Conservation (phyloP, 1,139 yeast genomes). For the Lodderomyces oxycetoniae region DNA sequence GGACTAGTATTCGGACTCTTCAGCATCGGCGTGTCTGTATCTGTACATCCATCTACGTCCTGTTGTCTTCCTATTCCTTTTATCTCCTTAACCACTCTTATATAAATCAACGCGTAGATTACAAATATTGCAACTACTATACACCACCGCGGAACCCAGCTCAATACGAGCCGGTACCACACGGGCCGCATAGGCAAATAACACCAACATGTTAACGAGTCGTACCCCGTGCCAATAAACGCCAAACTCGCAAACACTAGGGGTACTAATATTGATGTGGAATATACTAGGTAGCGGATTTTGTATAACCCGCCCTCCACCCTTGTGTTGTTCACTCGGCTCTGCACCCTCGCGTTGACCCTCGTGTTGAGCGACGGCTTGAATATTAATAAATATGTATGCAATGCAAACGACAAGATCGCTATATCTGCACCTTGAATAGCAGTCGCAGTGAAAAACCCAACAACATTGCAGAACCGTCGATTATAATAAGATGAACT, state of each 20-base stretch:
- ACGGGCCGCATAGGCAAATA: slow-evolving; percentile 68
- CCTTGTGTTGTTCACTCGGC: slow-evolving; percentile 30
- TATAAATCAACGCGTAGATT: slow-evolving; percentile 68
- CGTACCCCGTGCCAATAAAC: slow-evolving; percentile 57
- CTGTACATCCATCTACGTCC: too few relatives aligned
- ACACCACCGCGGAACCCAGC: slow-evolving; percentile 80
- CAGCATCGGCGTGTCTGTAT: too few relatives aligned
- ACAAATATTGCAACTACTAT: slow-evolving; percentile 59
- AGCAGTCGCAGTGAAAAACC: slow-evolving; percentile 78
- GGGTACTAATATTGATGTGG: slow-evolving; percentile 57
- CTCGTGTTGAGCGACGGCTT: slow-evolving; percentile 47
- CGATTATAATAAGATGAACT: slow-evolving; percentile 48
- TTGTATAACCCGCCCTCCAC: slow-evolving; percentile 74
- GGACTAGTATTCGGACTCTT: too few relatives aligned
- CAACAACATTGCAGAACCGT: slow-evolving; percentile 66
- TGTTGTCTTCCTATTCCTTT: too few relatives aligned
- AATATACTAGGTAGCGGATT: slow-evolving; percentile 57
- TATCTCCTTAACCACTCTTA: slow-evolving; percentile 64
- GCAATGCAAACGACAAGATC: slow-evolving; percentile 77
- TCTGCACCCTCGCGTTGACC: too few relatives aligned
- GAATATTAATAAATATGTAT: slow-evolving; percentile 72
- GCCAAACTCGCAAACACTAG: slow-evolving; percentile 69
- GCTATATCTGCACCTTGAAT: slow-evolving; percentile 89
- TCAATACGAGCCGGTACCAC: slow-evolving; percentile 70
- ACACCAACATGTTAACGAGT: slow-evolving; percentile 71